These are phyloP conservation scores for Mucor velutinosus DNA, from an alignment of 371 early-diverging fungal species.

Conservation along the genomic window DNA sequence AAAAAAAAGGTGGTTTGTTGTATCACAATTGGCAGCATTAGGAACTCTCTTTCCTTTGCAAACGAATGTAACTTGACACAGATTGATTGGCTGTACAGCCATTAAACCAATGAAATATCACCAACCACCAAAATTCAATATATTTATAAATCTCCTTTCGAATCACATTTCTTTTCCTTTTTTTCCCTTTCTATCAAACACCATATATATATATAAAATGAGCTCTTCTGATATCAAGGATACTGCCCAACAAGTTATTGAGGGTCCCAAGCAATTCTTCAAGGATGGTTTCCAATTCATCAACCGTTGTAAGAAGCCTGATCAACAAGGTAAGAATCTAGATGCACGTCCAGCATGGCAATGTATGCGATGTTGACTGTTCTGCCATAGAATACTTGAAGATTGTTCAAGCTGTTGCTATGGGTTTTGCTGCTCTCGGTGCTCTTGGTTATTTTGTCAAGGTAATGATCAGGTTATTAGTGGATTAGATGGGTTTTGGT, in stretches of 20 bases:
- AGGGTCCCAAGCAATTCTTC: constrained; percentile 86
- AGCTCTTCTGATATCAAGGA: constrained; percentile 54
- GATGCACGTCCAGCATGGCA: neutral
- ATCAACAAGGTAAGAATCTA: constrained; percentile 76
- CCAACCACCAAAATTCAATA: constrained; percentile 7
- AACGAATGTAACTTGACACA: constrained; percentile 1
- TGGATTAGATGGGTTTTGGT: neutral
- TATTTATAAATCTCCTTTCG: neutral
- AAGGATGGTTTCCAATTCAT: constrained; percentile 91
- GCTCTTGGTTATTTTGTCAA: constrained; percentile 98
- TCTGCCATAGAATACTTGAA: constrained; percentile 81
- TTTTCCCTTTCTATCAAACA: constrained; percentile 9
- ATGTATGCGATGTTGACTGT: neutral
- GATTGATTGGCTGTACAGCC: constrained; percentile 13
- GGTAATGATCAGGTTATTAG: constrained; percentile 32
- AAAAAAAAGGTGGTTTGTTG: neutral
- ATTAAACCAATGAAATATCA: constrained; percentile 10
- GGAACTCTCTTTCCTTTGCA: neutral
- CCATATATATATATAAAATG: constrained; percentile 6
- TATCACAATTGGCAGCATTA: neutral
- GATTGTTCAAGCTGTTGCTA: constrained; percentile 91
- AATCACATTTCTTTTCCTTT: constrained; percentile 15
- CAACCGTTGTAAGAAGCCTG: constrained; percentile 96
- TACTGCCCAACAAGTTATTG: constrained; percentile 64
- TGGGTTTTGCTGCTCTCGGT: constrained; percentile 98